A percentile compares a stretch with the other conserved stretches of the same genome.
Evolutionary conservation across 805 yeast species (phyloP).

Genomic region (Sugiyamaella chiloensis): DNA sequence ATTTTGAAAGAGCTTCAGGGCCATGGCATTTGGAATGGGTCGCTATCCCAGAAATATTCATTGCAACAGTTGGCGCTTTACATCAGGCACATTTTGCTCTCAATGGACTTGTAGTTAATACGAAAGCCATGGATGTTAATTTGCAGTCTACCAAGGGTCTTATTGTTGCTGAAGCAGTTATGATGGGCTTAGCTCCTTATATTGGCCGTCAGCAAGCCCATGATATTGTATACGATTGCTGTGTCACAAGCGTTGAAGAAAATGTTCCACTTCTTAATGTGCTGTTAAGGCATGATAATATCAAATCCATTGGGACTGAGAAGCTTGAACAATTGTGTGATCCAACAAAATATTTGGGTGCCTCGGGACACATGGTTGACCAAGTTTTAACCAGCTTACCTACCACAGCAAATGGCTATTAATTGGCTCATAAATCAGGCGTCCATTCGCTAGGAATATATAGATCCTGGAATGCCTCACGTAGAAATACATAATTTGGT

Average conservation of each 20-base stretch:
- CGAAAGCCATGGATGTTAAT: conserved; percentile 2
- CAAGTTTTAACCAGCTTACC: not conserved
- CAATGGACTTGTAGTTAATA: conserved; percentile 5
- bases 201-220: conserved; percentile 5
- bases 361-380: conserved; percentile 3
- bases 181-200: conserved; percentile 10
- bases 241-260: not conserved
- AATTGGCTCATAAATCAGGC: not conserved
- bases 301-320: not conserved
- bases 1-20: conserved; percentile 8
- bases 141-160: not conserved
- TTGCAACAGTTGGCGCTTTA: conserved; percentile 2
- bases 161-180: conserved; percentile 8
- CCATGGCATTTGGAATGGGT: conserved; percentile 10
- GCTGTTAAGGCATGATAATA: not conserved
- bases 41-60: conserved; percentile 7
- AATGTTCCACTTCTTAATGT: not conserved
- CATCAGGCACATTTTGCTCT: conserved; percentile 8
- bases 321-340: not conserved
- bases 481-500: not conserved
- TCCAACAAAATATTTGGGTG: conserved; percentile 6
- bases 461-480: not conserved
- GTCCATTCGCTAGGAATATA: not conserved
- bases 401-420: not conserved
- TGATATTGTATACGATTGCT: conserved; percentile 7